Conservation (phyloP, 1,139 yeast species). For the Yamadazyma jaroonii region DNA sequence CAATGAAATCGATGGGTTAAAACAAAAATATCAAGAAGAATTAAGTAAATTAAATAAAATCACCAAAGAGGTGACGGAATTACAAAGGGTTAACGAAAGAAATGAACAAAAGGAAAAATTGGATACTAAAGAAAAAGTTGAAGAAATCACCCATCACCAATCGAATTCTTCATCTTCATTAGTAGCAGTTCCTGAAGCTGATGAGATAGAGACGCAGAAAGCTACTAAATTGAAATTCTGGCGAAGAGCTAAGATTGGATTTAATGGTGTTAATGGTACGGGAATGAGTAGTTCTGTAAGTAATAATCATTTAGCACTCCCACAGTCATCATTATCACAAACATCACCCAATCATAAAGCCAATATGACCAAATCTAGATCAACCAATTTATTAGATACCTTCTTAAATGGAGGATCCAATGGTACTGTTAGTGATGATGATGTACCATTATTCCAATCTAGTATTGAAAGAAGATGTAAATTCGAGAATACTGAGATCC, state of each 20-base stretch:
- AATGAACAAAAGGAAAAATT: constrained; percentile 15
- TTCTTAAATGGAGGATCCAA: constrained; percentile 17
- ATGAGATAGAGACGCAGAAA: constrained; percentile 40
- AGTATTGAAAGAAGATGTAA: constrained; percentile 58
- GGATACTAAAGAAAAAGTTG: constrained; percentile 7
- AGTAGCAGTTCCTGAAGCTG: constrained; percentile 15
- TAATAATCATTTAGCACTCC: constrained; percentile 8
- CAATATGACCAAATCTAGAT: constrained; percentile 38
- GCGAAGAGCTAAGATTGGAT: constrained; percentile 46
- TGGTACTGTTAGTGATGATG: constrained; percentile 13
- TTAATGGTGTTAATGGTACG: constrained; percentile 6
- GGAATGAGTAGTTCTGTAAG: background rate
- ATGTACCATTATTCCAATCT: constrained; percentile 38
- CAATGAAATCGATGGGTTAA: constrained; percentile 25
- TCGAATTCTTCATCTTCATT: constrained; percentile 14
- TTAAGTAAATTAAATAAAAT: constrained; percentile 24
- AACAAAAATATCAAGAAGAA: constrained; percentile 22
- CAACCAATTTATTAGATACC: constrained; percentile 46
- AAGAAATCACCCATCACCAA: constrained; percentile 5
- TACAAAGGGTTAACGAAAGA: constrained; percentile 8
- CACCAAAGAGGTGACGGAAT: constrained; percentile 26
- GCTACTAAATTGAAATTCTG: constrained; percentile 52
- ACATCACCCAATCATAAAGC: constrained; percentile 11
- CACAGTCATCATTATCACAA: constrained; percentile 1
- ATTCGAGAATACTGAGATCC: constrained; percentile 61